Base-by-base conservation (phyloP, 441 rosid genomes). In the Euphorbia schlechtendalii region DNA sequence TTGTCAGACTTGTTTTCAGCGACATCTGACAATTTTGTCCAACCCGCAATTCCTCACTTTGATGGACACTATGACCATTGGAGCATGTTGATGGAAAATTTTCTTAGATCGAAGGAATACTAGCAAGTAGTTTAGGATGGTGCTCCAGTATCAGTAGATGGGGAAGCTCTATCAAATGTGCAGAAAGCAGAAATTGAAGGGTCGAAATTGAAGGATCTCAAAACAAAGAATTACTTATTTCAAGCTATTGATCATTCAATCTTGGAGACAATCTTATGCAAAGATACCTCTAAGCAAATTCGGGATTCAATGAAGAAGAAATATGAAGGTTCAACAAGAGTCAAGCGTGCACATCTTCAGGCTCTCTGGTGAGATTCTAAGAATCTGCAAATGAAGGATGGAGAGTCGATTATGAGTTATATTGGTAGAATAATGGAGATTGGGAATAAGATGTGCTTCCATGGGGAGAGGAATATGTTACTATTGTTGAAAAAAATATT, bases 61-160 rank as follows among this genome's bases (percentile, higher is more conserved):
- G 22, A 49, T 49, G 24, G 22, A n/a, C 54, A 49, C 24, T 20
- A 6, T 49, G 10, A 49, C 8, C 54, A n/a, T 20, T 49, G 24
- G 54, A 49, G 54, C 54, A 49, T 49, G 54, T 18, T 49, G 9
- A 49, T 49, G 54, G 54, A 49, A 8, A 49, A 49, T 49, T 49
- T 49, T 8, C 8, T 49, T 6, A 4, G 24, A 3, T 49, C 9
- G 0, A 49, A 49, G 9, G 54, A 49, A 3, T 49, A 49, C 9
- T 49, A 2, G n/a, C 0, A 48, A 0, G 52, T 48, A 4, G n/a
- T 48, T 48, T 20, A 48, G n/a, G n/a, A n/a, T n/a, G n/a, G n/a
- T n/a, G n/a, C n/a, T n/a, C n/a, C n/a, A n/a, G n/a, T n/a, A n/a
- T n/a, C n/a, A n/a, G n/a, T n/a, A n/a, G n/a, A n/a, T n/a, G n/a